Percentiles rank a stretch among this genome's conserved stretches.
Conservation (phyloP, 768 basidiomycete species). For the Exidia glandulosa region DNA sequence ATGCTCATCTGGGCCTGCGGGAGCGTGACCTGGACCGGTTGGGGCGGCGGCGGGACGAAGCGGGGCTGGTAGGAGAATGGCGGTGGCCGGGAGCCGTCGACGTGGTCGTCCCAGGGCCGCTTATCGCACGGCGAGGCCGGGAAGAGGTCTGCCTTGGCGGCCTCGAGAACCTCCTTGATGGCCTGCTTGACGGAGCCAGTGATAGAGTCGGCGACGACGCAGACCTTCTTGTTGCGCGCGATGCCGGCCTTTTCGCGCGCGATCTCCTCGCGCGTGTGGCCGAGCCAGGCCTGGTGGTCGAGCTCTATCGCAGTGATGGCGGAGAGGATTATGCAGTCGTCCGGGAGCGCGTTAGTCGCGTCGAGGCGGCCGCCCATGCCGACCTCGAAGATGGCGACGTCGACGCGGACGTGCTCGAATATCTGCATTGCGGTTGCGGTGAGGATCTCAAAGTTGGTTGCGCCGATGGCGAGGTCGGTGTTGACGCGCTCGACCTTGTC, state of each 20-base stretch:
- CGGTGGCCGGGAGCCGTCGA: conserved; percentile 23
- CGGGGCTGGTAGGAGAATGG: conserved; percentile 19
- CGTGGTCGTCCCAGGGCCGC: conserved; percentile 21
- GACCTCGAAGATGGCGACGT: conserved; percentile 81
- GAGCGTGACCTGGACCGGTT: conserved; percentile 32
- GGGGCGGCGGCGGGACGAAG: conserved; percentile 26
- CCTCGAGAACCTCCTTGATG: conserved; percentile 32
- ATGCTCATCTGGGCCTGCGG: conserved; percentile 35
- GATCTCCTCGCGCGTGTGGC: conserved; percentile 61
- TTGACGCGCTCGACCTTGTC: conserved; percentile 39
- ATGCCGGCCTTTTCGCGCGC: conserved; percentile 79
- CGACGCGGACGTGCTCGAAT: conserved; percentile 61
- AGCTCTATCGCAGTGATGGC: conserved; percentile 80
- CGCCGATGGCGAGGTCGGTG: conserved; percentile 29
- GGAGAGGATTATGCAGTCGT: conserved; percentile 58
- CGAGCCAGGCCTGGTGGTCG: conserved; percentile 89
- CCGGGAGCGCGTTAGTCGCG: conserved; percentile 84
- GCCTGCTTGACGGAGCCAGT: conserved; percentile 27
- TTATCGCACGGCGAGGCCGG: conserved; percentile 22
- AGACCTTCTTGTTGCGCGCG: conserved; percentile 49
- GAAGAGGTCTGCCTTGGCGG: conserved; percentile 26
- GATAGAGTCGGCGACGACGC: conserved; percentile 10
- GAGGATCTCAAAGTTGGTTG: conserved; percentile 75
- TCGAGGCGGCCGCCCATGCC: conserved; percentile 91
- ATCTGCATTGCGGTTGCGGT: conserved; percentile 69